Percentiles rank a stretch among this genome's conserved stretches.
phyloP scores from a whole-genome alignment of 1,284 basidiomycete genomes.

The Athelia psychrophila region DNA sequence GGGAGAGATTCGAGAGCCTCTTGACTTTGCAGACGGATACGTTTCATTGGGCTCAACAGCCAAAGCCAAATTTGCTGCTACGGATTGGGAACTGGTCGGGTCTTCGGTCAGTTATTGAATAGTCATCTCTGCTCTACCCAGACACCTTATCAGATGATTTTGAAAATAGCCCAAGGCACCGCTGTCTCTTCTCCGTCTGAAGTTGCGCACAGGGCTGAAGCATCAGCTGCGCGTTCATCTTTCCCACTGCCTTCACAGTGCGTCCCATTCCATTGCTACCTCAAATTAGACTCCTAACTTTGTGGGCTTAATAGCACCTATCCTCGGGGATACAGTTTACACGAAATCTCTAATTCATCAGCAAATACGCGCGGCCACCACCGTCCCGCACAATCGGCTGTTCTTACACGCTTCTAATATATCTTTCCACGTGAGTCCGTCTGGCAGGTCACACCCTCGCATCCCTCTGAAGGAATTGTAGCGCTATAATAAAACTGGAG shows the following conservation, averaged over 20 bases:
- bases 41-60: constrained; percentile 32
- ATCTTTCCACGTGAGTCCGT: constrained; percentile 46
- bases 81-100: constrained; percentile 58
- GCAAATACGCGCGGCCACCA: constrained; percentile 26
- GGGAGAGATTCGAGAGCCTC: constrained; percentile 44
- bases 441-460: neutral
- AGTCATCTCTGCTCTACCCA: constrained; percentile 4
- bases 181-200: constrained; percentile 54
- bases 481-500: constrained; percentile 44
- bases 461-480: constrained; percentile 18
- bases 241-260: constrained; percentile 47
- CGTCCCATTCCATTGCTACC: constrained; percentile 6
- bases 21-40: constrained; percentile 44
- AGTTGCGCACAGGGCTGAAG: constrained; percentile 61
- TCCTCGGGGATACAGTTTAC: constrained; percentile 58
- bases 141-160: constrained; percentile 6
- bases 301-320: constrained; percentile 45
- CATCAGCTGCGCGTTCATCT: constrained; percentile 71
- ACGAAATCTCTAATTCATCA: constrained; percentile 24
- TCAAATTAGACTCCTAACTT: constrained; percentile 5
- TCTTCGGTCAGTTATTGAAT: constrained; percentile 59
- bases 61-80: constrained; percentile 40
- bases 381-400: constrained; percentile 42
- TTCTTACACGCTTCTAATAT: constrained; percentile 61
- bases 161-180: constrained; percentile 41